phyloP scores from a whole-genome alignment of 2,329 filamentous ascomycete genomes.

The Ophiostoma fasciatum region DNA sequence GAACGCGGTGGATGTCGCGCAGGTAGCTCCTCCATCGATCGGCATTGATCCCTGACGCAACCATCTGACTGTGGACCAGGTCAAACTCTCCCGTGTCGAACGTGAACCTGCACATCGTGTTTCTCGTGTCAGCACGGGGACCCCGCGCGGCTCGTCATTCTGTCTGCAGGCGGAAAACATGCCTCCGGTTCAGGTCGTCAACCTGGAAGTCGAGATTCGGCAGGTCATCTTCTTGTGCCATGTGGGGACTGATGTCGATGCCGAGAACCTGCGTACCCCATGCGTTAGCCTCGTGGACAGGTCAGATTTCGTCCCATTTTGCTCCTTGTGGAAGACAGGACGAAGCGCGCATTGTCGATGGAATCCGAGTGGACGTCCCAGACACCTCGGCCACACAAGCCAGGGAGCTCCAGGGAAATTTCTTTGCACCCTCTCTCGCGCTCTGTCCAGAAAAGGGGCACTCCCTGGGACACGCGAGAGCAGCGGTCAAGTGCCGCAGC shows the following conservation, averaged over 20 bases:
- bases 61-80: conserved; percentile 63
- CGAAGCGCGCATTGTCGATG: too few relatives aligned
- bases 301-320: too few relatives aligned
- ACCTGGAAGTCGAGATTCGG: conserved; percentile 57
- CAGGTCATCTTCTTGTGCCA: conserved; percentile 46
- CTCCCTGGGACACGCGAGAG: too few relatives aligned
- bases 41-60: conserved; percentile 56
- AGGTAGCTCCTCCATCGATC: conserved; percentile 64
- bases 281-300: background rate
- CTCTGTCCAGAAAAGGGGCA: too few relatives aligned
- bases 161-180: conserved; percentile 12
- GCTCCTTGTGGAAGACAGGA: too few relatives aligned
- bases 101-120: conserved; percentile 34
- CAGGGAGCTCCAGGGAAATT: too few relatives aligned
- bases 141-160: too few relatives aligned
- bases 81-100: conserved; percentile 63
- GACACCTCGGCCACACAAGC: too few relatives aligned
- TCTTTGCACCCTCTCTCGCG: too few relatives aligned
- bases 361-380: too few relatives aligned
- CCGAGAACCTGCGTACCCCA: conserved; percentile 42
- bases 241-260: conserved; percentile 57
- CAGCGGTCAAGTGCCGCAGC: too few relatives aligned
- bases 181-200: conserved; percentile 55
- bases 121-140: too few relatives aligned
- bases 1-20: conserved; percentile 55